Conservation (phyloP, 192 early-diverging fungal species). For the Backusella circina region DNA sequence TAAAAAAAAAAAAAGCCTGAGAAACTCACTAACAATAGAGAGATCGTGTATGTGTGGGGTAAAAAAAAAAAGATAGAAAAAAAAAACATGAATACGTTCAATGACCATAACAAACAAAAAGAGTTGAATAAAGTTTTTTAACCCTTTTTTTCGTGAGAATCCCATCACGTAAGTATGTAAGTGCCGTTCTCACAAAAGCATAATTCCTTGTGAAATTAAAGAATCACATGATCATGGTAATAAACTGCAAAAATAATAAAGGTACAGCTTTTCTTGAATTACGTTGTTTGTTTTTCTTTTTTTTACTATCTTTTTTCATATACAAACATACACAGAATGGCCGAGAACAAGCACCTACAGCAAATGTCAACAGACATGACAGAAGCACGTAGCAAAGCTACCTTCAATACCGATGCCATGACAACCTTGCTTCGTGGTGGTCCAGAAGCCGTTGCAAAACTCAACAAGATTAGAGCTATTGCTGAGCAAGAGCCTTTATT, state of each 20-base stretch:
- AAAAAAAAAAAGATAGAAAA: too few relatives aligned
- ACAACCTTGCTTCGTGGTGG: constrained; percentile 76
- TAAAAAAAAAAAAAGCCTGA: too few relatives aligned
- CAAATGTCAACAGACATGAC: constrained; percentile 44
- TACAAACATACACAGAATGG: not conserved
- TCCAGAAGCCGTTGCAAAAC: constrained; percentile 22
- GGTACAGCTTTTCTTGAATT: not conserved
- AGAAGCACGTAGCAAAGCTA: constrained; percentile 62
- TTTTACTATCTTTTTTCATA: not conserved
- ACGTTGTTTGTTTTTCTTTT: not conserved
- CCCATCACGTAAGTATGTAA: not conserved
- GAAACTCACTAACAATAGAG: too few relatives aligned
- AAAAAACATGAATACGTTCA: not conserved
- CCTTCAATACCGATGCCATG: constrained; percentile 70
- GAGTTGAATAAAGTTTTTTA: not conserved
- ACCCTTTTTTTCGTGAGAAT: not conserved
- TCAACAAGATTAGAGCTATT: constrained; percentile 41
- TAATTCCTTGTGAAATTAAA: constrained; percentile 3
- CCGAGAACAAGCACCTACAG: not conserved
- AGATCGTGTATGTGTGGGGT: not conserved
- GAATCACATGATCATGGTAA: not conserved
- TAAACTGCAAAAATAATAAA: not conserved
- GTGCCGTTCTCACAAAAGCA: not conserved
- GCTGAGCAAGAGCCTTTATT: constrained; percentile 55
- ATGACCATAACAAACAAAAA: not conserved